Conservation (phyloP, 768 basidiomycete species). For the Amanita phalloides region DNA sequence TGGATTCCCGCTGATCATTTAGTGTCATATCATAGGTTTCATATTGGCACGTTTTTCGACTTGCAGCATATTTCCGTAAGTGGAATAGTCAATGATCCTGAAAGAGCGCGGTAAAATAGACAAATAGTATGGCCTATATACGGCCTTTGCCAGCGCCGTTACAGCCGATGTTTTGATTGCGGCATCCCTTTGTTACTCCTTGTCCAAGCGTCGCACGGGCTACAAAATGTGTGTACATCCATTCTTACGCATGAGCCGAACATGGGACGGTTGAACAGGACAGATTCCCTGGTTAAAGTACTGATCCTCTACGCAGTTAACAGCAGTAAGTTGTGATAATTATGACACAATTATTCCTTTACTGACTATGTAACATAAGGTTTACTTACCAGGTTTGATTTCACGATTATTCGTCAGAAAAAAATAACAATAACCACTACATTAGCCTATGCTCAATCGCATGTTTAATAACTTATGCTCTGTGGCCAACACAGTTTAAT, state of each 20-base stretch:
- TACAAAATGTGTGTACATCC: slow-evolving; percentile 14
- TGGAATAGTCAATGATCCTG: background rate
- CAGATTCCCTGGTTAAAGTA: slow-evolving; percentile 31
- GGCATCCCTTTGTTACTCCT: slow-evolving; percentile 20
- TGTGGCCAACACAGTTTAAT: slow-evolving; percentile 34
- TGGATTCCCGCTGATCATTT: too few species aligned
- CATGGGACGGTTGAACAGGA: slow-evolving; percentile 13
- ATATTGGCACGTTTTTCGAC: slow-evolving; percentile 14
- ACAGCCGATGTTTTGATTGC: slow-evolving; percentile 30
- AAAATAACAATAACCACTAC: background rate
- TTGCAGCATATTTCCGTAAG: slow-evolving; percentile 19
- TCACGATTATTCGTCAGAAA: background rate
- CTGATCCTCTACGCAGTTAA: slow-evolving; percentile 40
- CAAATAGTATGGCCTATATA: slow-evolving; percentile 20
- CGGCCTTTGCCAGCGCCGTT: slow-evolving; percentile 22
- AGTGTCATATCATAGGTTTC: slow-evolving; percentile 10
- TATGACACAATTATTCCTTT: background rate
- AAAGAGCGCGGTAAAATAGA: background rate
- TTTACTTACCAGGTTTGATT: slow-evolving; percentile 20
- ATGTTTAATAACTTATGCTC: slow-evolving; percentile 22
- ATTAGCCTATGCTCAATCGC: slow-evolving; percentile 18
- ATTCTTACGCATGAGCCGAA: background rate
- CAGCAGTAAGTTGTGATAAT: slow-evolving; percentile 23
- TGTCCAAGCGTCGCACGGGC: slow-evolving; percentile 20
- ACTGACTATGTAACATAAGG: slow-evolving; percentile 9